Conservation (phyloP, 176 grass and related monocot species). For the Aegilops longissima region DNA sequence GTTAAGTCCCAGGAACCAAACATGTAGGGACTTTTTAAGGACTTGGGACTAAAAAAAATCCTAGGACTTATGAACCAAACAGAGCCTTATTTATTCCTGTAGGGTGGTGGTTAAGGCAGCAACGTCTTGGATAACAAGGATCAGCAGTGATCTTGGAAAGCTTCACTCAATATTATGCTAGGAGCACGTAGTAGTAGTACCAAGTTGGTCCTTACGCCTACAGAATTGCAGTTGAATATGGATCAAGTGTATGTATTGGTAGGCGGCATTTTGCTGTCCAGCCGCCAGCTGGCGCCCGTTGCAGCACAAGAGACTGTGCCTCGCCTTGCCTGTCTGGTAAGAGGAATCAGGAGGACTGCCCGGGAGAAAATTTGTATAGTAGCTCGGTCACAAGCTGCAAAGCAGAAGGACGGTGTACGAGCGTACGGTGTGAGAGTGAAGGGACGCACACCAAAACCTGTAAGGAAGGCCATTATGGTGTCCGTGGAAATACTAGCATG, state of each 20-base stretch:
- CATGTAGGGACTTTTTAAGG: no score
- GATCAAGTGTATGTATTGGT: not conserved
- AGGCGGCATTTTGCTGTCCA: not conserved
- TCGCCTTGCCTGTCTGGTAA: not conserved
- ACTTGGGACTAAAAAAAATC: no score
- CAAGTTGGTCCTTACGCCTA: constrained; percentile 10
- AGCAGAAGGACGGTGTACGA: not conserved
- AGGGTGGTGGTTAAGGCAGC: constrained; percentile 34
- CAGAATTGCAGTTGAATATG: constrained; percentile 19
- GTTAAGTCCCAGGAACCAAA: no score
- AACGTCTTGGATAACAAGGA: constrained; percentile 27
- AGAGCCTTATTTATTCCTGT: not conserved
- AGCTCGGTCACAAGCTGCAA: not conserved
- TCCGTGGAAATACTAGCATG: not conserved
- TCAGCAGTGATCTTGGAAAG: constrained; percentile 19
- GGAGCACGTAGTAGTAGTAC: not conserved
- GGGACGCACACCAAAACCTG: not conserved
- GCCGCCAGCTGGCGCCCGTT: not conserved
- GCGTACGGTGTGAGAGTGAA: not conserved
- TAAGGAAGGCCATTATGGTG: not conserved
- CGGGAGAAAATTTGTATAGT: not conserved
- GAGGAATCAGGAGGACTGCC: not conserved
- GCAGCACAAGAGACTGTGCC: not conserved
- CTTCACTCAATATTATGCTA: not conserved
- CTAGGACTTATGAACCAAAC: no score